Conservation (phyloP, 169 alveolate species). For the Plasmodium sp. region DNA sequence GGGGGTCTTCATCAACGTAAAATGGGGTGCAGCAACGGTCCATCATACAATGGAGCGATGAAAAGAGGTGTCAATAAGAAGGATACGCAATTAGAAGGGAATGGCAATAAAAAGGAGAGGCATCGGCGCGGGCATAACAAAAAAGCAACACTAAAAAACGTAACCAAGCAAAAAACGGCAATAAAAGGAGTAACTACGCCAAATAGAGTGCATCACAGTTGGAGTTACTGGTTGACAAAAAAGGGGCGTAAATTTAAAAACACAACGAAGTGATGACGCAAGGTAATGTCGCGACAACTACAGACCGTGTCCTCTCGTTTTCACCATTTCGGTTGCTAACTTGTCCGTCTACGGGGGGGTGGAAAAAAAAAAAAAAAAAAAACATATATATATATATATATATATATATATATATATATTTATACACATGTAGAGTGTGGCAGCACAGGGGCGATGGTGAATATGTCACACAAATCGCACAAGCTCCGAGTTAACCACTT, state of each 20-base stretch:
- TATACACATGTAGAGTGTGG: not conserved
- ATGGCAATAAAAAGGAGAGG: not conserved
- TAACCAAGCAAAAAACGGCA: not conserved
- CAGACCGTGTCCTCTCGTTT: conserved; percentile 55
- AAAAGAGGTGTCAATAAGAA: not conserved
- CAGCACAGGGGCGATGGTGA: not conserved
- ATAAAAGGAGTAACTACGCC: not conserved
- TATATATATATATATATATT: not conserved
- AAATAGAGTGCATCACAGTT: not conserved
- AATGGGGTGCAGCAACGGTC: not conserved
- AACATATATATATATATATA: not conserved
- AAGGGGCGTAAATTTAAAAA: not conserved
- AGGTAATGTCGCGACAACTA: not conserved
- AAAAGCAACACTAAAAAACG: not conserved
- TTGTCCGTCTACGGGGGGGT: conserved; percentile 18
- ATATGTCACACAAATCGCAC: not conserved
- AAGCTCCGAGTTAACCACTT: not conserved
- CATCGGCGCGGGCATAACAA: not conserved
- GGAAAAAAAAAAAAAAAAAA: not conserved
- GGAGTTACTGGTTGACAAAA: not conserved
- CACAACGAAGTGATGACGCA: not conserved
- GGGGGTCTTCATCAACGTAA: not conserved
- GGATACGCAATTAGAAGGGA: not conserved
- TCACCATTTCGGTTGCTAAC: conserved; percentile 11
- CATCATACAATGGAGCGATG: not conserved